phyloP scores from a whole-genome alignment of 2,329 filamentous ascomycete species.

The Phialemonium atrogriseum region DNA sequence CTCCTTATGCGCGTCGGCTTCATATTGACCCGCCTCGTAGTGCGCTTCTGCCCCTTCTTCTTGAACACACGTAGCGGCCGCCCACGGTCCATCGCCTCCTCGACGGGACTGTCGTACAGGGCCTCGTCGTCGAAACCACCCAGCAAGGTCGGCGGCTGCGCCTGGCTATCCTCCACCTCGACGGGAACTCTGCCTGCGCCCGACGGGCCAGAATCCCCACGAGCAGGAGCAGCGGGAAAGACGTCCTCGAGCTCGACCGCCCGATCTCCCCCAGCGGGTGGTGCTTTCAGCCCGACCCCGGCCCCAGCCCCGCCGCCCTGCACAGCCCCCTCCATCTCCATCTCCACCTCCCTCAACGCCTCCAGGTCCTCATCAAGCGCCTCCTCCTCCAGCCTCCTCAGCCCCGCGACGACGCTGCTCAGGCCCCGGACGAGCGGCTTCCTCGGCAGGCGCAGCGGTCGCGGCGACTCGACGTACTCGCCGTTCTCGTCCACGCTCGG shows the following conservation, averaged over 20 bases:
- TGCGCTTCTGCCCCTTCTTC: constrained; percentile 78
- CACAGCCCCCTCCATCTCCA: constrained; percentile 23
- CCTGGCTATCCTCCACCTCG: constrained; percentile 17
- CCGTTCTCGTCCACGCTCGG: constrained; percentile 46
- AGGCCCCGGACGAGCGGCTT: constrained; percentile 61
- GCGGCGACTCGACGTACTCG: constrained; percentile 33
- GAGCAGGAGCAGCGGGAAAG: no score
- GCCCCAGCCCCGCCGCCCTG: background rate
- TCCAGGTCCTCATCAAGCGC: constrained; percentile 66
- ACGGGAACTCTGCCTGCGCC: no score
- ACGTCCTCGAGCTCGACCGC: no score
- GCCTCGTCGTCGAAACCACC: constrained; percentile 58
- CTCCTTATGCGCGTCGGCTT: constrained; percentile 42
- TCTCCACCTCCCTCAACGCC: constrained; percentile 63
- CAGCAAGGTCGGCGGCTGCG: constrained; percentile 35
- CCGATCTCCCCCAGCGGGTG: no score
- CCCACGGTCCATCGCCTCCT: constrained; percentile 40
- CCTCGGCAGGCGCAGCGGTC: constrained; percentile 44
- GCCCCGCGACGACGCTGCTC: constrained; percentile 63
- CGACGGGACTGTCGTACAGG: constrained; percentile 48
- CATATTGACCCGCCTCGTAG: constrained; percentile 62
- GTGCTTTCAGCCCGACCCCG: background rate
- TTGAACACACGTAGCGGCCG: constrained; percentile 59
- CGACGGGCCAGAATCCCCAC: no score
- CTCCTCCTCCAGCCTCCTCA: constrained; percentile 64